Evolutionary conservation across 2,329 filamentous ascomycete species (phyloP), one percentile per base, ranked within the genome.

Genomic region (Fusarium nematophilum): DNA sequence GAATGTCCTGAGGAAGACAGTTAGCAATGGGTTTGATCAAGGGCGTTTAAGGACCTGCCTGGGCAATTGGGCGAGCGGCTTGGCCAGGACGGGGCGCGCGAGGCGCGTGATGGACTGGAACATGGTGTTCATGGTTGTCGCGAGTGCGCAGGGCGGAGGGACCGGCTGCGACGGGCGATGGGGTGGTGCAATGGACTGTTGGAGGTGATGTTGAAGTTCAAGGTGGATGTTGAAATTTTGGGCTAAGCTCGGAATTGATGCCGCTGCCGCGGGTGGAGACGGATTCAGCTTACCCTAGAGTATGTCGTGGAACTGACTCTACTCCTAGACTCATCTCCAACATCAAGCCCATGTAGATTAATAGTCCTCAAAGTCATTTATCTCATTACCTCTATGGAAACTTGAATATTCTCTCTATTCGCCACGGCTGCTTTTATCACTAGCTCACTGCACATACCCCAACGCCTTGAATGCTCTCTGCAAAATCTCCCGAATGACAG

Each of bases 401-500:
- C n/a, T n/a, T n/a, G n/a, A n/a, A n/a, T n/a, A n/a, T n/a, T n/a
- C n/a, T n/a, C n/a, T n/a, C n/a, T n/a, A n/a, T n/a, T n/a, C n/a
- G n/a, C n/a, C n/a, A n/a, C n/a, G n/a, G n/a, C n/a, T n/a, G n/a
- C n/a, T n/a, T 39, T 3, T 8, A 39, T 14, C 15, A 21, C 10
- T n/a, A 27, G n/a, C n/a, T n/a, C n/a, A n/a, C 9, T 38, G 38
- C 1, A 66, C 3, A 26, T 68, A 70, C 0, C 68, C 68, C n/a
- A 70, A 5, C 3, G 63, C 52, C 2, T 55, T 57, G 2, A 74
- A 72, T 0, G 72, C 70, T 18, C 70, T 57, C n/a, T 44, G 36
- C 8, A 75, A 44, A 29, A 82, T 81, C 45, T 74, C 73, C 18
- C 68, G 65, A 37, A 81, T 73, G 1, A 74, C 71, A 1, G 65